phyloP scores from a whole-genome alignment of 352 stramenopile species.

The Phytophthora crassamura region DNA sequence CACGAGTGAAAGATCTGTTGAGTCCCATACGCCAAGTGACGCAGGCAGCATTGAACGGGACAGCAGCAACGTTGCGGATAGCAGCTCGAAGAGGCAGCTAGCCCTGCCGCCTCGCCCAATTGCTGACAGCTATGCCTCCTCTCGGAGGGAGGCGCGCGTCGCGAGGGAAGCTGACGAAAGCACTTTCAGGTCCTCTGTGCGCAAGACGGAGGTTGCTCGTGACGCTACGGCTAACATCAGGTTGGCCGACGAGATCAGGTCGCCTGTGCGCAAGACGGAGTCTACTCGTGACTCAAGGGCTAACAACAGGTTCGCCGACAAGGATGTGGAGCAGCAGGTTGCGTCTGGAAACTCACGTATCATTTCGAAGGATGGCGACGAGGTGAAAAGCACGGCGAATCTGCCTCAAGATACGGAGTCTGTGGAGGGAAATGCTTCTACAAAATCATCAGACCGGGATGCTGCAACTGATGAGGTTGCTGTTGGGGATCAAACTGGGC shows the following conservation, averaged over 20 bases:
- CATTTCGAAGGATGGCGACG: slow-evolving; percentile 12
- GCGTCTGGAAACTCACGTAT: not conserved
- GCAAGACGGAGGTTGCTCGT: slow-evolving; percentile 12
- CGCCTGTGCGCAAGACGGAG: not conserved
- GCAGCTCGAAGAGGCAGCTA: slow-evolving; percentile 29
- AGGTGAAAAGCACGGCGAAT: slow-evolving; percentile 7
- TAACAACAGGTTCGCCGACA: not conserved
- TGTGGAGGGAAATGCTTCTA: slow-evolving; percentile 6
- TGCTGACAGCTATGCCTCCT: slow-evolving; percentile 35
- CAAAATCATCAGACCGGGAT: slow-evolving; percentile 2
- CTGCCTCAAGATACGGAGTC: not conserved
- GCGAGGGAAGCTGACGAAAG: slow-evolving; percentile 17
- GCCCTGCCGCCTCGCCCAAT: slow-evolving; percentile 44
- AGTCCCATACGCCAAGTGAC: slow-evolving; percentile 38
- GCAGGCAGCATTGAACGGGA: slow-evolving; percentile 33
- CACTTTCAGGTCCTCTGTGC: not conserved
- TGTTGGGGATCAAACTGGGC: not conserved
- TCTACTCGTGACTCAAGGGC: not conserved
- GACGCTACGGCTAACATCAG: slow-evolving; percentile 1
- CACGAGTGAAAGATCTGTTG: slow-evolving; percentile 31
- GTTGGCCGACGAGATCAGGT: not conserved
- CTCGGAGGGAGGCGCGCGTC: slow-evolving; percentile 27
- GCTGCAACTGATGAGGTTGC: not conserved
- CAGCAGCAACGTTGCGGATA: slow-evolving; percentile 19
- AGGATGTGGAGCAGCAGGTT: slow-evolving; percentile 4